Percentiles rank a stretch among this genome's conserved stretches.
These are phyloP conservation scores for Hibiscus mutabilis DNA, from an alignment of 345 rosid species.

Conservation along the genomic window DNA sequence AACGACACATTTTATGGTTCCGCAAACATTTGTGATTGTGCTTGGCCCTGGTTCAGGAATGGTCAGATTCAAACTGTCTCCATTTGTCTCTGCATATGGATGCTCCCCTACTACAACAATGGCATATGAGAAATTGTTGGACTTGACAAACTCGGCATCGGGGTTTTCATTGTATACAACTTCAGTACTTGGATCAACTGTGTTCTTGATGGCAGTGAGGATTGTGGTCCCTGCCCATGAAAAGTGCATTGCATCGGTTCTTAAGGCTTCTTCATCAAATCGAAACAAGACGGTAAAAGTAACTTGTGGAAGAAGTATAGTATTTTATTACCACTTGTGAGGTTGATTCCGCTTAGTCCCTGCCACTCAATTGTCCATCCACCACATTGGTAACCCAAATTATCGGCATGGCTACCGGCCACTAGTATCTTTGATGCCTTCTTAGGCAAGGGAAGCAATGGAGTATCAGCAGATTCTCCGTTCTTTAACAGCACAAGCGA, in stretches of 20 bases:
- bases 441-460: conserved; percentile 55
- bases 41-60: conserved; percentile 32
- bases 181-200: conserved; percentile 25
- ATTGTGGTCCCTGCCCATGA: conserved; percentile 41
- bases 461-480: conserved; percentile 27
- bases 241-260: not conserved
- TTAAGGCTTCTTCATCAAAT: not conserved
- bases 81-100: conserved; percentile 35
- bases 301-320: not conserved
- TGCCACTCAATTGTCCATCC: conserved; percentile 70
- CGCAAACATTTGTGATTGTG: conserved; percentile 37
- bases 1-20: conserved; percentile 34
- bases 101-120: conserved; percentile 42
- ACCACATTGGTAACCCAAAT: conserved; percentile 76
- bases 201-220: conserved; percentile 32
- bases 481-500: conserved; percentile 72
- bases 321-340: conserved; percentile 27
- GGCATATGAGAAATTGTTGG: conserved; percentile 35
- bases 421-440: conserved; percentile 51
- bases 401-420: conserved; percentile 52
- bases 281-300: not conserved
- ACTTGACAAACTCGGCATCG: conserved; percentile 26
- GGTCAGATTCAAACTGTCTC: conserved; percentile 39
- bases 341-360: conserved; percentile 47
- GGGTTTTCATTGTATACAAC: conserved; percentile 36